Evolutionary conservation across 2,329 filamentous ascomycete species (phyloP), one percentile per base, ranked within the genome.

Genomic region (Arthrinium phaeospermum): DNA sequence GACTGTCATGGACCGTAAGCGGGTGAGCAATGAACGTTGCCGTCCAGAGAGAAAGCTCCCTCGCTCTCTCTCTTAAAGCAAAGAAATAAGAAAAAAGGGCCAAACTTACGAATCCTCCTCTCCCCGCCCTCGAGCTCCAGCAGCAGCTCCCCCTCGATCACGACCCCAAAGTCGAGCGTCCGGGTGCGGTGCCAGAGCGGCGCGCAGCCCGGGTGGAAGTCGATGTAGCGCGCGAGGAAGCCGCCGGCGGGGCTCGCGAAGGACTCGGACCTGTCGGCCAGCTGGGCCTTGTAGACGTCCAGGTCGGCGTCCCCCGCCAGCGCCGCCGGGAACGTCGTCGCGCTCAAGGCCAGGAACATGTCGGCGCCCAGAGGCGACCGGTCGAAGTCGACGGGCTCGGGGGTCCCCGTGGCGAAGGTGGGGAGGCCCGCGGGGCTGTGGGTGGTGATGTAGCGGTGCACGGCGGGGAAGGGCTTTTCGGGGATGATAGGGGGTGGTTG

Each of bases 361-460:
- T 73, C 72, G 3, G 68, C 70, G 68, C 72, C 70, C 47, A 73
- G 24, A 3, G 68, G 70, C 14, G 57, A 46, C 14, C 72, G 70
- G 53, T 68, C 68, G 30, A 72, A 68, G 30, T 61, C 70, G 41
- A 70, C 57, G 22, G 67, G 19, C 47, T 73, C 72, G 45, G 57
- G 69, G 7, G 72, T 41, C 16, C 57, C 70, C 24, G 68, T 71
- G 16, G 67, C 49, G 49, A 73, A 72, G 5, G 69, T 68, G n/a
- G 72, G 45, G 67, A 68, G 70, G 19, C 82, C 82, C 1, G 71
- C 49, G 13, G 71, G 19, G 74, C 81, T 76, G 75, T 83, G 81
- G 24, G 77, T 78, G 41, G 78, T 79, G 69, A 84, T 80, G 76
- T 79, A 80, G 74, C 80, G 81, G 71, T 75, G 75, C n/a, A 77